These are phyloP conservation scores for Aspergillus sp. DNA, from an alignment of 2,329 filamentous ascomycete genomes.

Conservation along the genomic window DNA sequence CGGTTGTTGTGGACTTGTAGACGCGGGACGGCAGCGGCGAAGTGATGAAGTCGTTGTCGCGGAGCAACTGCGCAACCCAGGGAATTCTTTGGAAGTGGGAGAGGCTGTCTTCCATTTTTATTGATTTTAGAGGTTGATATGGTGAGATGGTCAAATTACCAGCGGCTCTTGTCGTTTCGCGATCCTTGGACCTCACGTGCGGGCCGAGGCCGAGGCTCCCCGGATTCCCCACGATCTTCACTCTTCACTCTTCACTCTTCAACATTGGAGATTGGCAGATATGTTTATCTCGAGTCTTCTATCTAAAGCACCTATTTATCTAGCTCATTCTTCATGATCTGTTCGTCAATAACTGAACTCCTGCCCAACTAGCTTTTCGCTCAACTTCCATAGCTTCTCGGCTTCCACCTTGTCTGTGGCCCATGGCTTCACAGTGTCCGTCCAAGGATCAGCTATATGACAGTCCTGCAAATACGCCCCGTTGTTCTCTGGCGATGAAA, in stretches of 20 bases:
- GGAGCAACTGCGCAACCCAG: conserved; percentile 13
- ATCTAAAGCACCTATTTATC: not conserved
- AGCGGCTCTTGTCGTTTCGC: not conserved
- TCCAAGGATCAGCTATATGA: conserved; percentile 38
- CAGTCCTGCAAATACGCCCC: conserved; percentile 45
- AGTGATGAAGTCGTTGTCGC: conserved; percentile 3
- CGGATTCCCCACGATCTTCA: not conserved
- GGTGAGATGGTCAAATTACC: not conserved
- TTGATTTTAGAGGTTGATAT: not conserved
- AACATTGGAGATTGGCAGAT: not conserved
- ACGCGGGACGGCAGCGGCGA: conserved; percentile 5
- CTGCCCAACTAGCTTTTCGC: conserved; percentile 45
- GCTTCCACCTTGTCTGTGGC: conserved; percentile 31
- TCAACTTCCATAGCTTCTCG: conserved; percentile 48
- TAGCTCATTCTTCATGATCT: not conserved
- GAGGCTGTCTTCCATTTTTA: conserved; percentile 5
- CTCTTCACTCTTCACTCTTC: not conserved
- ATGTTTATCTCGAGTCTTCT: not conserved
- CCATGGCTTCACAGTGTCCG: conserved; percentile 30
- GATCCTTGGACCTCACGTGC: not conserved
- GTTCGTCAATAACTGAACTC: conserved; percentile 29
- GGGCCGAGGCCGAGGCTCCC: too few relatives aligned
- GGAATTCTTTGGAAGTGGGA: conserved; percentile 10
- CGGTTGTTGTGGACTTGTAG: conserved; percentile 6
- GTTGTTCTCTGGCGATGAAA: conserved; percentile 16